phyloP scores from a whole-genome alignment of 1,139 yeast species.

The Nakaseomyces nivariensis region DNA sequence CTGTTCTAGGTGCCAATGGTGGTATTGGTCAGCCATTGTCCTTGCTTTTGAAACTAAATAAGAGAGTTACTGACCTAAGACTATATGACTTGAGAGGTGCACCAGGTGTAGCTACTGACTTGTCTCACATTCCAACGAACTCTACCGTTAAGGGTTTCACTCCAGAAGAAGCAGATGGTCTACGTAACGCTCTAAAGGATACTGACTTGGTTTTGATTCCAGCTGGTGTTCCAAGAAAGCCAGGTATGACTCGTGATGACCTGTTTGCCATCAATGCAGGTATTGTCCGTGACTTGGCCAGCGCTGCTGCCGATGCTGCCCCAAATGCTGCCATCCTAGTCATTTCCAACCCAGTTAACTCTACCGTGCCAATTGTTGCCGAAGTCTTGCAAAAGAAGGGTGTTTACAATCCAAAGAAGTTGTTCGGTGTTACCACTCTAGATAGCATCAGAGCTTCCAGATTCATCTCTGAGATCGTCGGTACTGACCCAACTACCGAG shows the following conservation, averaged over 20 bases:
- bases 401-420: constrained; percentile 81
- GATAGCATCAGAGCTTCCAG: constrained; percentile 92
- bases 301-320: constrained; percentile 74
- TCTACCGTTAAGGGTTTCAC: constrained; percentile 75
- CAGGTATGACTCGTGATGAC: constrained; percentile 98
- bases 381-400: constrained; percentile 83
- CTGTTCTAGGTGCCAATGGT: constrained; percentile 95
- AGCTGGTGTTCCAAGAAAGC: constrained; percentile 99
- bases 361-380: constrained; percentile 96
- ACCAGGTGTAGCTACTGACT: constrained; percentile 95
- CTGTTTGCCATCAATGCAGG: constrained; percentile 95
- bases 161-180: constrained; percentile 54
- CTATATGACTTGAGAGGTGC: constrained; percentile 90
- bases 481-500: constrained; percentile 60
- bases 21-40: constrained; percentile 99
- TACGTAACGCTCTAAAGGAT: constrained; percentile 64
- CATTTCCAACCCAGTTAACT: constrained; percentile 96
- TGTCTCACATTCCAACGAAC: constrained; percentile 87
- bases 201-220: constrained; percentile 90
- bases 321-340: constrained; percentile 84
- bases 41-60: constrained; percentile 76
- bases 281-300: constrained; percentile 85
- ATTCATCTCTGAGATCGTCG: constrained; percentile 51
- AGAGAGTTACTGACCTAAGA: constrained; percentile 73
- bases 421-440: constrained; percentile 95